Conservation (phyloP, 768 basidiomycete species). For the Termitomyces bulborhizus region DNA sequence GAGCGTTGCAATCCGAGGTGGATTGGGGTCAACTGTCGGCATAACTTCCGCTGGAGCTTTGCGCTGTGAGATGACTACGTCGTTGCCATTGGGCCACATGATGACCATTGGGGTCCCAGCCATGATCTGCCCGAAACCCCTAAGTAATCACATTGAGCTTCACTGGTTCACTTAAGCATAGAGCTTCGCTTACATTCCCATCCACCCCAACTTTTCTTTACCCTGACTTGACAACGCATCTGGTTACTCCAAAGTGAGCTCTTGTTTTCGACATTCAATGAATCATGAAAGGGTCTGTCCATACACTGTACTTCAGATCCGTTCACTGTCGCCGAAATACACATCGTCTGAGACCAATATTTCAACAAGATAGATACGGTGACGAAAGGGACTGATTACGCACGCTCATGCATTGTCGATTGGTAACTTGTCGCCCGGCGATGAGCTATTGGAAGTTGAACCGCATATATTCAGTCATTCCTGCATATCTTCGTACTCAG, state of each 20-base stretch:
- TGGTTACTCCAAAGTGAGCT: constrained; percentile 14
- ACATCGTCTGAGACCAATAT: constrained; percentile 31
- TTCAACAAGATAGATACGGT: neutral
- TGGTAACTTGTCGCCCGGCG: constrained; percentile 10
- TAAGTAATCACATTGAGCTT: constrained; percentile 17
- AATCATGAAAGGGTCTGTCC: constrained; percentile 2
- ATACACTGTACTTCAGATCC: constrained; percentile 38
- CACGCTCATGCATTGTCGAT: constrained; percentile 16
- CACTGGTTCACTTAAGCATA: neutral
- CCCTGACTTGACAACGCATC: constrained; percentile 45
- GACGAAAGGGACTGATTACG: neutral
- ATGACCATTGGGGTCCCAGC: constrained; percentile 61
- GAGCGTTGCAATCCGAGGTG: constrained; percentile 44
- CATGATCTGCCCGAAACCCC: constrained; percentile 58
- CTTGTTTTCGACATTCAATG: neutral
- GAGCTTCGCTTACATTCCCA: constrained; percentile 45
- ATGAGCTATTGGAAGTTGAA: constrained; percentile 3
- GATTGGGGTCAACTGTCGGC: constrained; percentile 50
- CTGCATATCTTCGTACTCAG: neutral
- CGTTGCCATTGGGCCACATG: constrained; percentile 65
- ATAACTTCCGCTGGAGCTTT: constrained; percentile 42
- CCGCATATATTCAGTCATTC: neutral
- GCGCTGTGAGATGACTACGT: constrained; percentile 63
- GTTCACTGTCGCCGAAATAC: constrained; percentile 39
- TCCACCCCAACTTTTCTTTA: constrained; percentile 41